Conservation (phyloP, 2,329 filamentous ascomycete genomes). For the Diplodia corticola region DNA sequence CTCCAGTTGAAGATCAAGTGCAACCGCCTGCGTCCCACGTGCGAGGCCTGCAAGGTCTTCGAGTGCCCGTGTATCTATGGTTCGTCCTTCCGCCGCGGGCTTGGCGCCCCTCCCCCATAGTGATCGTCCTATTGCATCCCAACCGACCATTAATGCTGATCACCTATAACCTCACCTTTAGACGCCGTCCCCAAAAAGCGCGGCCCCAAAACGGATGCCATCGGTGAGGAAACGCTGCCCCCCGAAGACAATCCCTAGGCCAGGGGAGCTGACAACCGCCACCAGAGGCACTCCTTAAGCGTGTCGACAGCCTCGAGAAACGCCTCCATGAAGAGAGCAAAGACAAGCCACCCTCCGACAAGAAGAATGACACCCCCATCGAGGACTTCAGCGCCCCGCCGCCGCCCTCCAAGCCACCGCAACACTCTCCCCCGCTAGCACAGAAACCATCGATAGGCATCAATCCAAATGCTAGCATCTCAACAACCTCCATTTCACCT, state of each 20-base stretch:
- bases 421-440: not conserved
- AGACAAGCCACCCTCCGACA: constrained; percentile 37
- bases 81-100: constrained; percentile 42
- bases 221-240: constrained; percentile 54
- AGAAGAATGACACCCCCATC: not conserved
- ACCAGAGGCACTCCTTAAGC: constrained; percentile 66
- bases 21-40: constrained; percentile 79
- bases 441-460: constrained; percentile 13
- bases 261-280: not conserved
- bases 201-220: constrained; percentile 84
- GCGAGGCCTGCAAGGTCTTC: constrained; percentile 86
- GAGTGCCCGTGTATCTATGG: constrained; percentile 87
- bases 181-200: constrained; percentile 88
- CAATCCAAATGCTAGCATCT: constrained; percentile 4
- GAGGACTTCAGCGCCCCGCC: constrained; percentile 20
- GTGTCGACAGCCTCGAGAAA: constrained; percentile 82
- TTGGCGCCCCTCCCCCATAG: constrained; percentile 21
- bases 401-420: constrained; percentile 10
- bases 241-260: not conserved
- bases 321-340: constrained; percentile 62
- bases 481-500: constrained; percentile 16
- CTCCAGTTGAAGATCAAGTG: constrained; percentile 73
- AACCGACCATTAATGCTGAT: constrained; percentile 19
- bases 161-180: constrained; percentile 37
- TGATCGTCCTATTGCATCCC: constrained; percentile 18